These are phyloP conservation scores for Nicotiana rustica DNA, from an alignment of 305 asterid genomes.

Conservation along the genomic window DNA sequence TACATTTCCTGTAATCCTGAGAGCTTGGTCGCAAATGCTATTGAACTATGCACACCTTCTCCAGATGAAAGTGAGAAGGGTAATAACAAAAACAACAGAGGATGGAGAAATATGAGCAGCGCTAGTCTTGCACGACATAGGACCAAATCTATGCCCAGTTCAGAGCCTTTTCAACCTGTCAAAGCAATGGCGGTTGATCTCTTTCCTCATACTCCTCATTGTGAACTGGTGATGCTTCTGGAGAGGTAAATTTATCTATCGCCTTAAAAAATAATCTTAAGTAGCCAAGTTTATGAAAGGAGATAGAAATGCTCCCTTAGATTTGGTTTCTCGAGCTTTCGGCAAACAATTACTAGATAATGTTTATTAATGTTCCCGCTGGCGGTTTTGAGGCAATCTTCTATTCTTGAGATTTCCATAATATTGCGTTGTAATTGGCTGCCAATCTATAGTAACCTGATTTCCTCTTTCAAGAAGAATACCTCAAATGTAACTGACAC, in stretches of 20 bases:
- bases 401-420: neutral
- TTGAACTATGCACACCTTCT: slow-evolving; percentile 97
- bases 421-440: neutral
- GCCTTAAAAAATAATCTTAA: neutral
- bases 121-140: slow-evolving; percentile 93
- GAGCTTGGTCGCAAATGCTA: slow-evolving; percentile 95
- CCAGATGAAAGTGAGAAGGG: slow-evolving; percentile 64
- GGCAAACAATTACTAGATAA: neutral
- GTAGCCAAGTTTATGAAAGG: neutral
- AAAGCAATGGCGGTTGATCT: slow-evolving; percentile 96
- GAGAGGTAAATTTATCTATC: slow-evolving; percentile 66
- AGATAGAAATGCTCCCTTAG: slow-evolving; percentile 2
- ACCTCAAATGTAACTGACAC: neutral
- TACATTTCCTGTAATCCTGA: slow-evolving; percentile 98
- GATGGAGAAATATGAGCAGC: slow-evolving; percentile 85
- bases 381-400: slow-evolving; percentile 16
- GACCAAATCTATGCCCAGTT: slow-evolving; percentile 88
- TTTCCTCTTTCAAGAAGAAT: neutral
- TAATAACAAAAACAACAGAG: slow-evolving; percentile 68
- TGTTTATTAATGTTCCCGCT: neutral
- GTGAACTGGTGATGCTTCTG: slow-evolving; percentile 93
- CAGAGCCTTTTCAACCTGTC: slow-evolving; percentile 89
- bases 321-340: neutral
- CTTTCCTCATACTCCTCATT: slow-evolving; percentile 93
- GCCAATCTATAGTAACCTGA: neutral